Percentiles rank a stretch among this genome's conserved stretches.
phyloP scores from a whole-genome alignment of 768 basidiomycete species.

The Lentinula raphanica region DNA sequence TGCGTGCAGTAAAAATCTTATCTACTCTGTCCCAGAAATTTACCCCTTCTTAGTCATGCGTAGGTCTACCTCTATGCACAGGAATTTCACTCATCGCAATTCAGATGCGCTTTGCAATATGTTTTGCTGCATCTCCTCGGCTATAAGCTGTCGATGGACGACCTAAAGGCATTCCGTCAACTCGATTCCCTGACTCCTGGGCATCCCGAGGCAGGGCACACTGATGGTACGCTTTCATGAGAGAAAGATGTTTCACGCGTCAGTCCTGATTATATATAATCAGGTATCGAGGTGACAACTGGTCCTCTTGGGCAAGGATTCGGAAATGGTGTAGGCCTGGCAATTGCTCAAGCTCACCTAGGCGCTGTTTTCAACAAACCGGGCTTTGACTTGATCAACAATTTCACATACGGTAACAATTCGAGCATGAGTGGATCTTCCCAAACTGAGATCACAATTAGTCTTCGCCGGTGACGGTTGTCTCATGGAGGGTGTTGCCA shows the following conservation, averaged over 20 bases:
- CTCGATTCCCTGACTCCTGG: conserved; percentile 87
- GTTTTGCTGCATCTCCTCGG: conserved; percentile 87
- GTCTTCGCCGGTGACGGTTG: conserved; percentile 95
- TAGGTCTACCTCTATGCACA: conserved; percentile 31
- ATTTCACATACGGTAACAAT: conserved; percentile 77
- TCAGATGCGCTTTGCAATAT: conserved; percentile 90
- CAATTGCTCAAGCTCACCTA: conserved; percentile 89
- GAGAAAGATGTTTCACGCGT: background rate
- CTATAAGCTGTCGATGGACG: conserved; percentile 88
- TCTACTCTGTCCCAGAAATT: conserved; percentile 6
- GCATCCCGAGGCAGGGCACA: conserved; percentile 76
- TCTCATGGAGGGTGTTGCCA: conserved; percentile 94
- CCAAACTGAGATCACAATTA: conserved; percentile 21
- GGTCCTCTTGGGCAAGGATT: conserved; percentile 96
- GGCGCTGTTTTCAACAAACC: conserved; percentile 88
- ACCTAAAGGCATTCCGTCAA: conserved; percentile 91
- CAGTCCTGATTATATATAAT: background rate
- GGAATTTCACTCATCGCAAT: background rate
- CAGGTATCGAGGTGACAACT: conserved; percentile 86
- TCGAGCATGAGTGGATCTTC: background rate
- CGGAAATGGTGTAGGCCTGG: conserved; percentile 88
- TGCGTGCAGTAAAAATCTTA: conserved; percentile 33
- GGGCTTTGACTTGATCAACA: conserved; percentile 74
- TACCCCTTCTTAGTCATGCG: conserved; percentile 56
- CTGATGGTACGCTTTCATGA: conserved; percentile 33